phyloP scores from a whole-genome alignment of 768 basidiomycete genomes.

The Cantharellus cinnabarinus region DNA sequence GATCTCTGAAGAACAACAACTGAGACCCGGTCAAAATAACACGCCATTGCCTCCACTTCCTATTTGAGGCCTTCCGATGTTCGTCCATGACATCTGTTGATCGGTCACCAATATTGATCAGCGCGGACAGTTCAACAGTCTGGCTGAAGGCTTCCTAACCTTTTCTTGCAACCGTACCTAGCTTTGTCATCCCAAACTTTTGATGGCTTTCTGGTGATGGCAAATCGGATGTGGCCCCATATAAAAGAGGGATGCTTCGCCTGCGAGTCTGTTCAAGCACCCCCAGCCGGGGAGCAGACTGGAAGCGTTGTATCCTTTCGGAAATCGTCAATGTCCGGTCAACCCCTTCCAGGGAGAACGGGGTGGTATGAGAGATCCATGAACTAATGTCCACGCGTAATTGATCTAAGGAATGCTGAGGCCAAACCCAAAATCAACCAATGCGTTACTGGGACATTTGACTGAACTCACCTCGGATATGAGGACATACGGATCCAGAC shows the following conservation, averaged over 20 bases:
- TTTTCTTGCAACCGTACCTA: constrained; percentile 64
- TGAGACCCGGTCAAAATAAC: constrained; percentile 80
- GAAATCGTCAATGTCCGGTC: constrained; percentile 36
- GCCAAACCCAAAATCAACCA: constrained; percentile 20
- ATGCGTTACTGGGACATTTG: constrained; percentile 1
- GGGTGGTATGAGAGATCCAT: constrained; percentile 37
- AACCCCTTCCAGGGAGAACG: constrained; percentile 43
- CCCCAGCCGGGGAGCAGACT: constrained; percentile 36
- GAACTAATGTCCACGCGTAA: constrained; percentile 46
- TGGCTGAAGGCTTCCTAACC: constrained; percentile 1
- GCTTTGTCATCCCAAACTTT: constrained; percentile 50
- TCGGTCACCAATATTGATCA: too few relatives aligned
- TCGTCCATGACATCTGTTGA: constrained; percentile 36
- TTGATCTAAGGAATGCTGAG: constrained; percentile 42
- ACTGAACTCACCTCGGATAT: constrained; percentile 47
- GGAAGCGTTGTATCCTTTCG: constrained; percentile 44
- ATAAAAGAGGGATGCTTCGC: background rate
- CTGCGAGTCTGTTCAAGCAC: constrained; percentile 15
- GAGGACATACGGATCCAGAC: constrained; percentile 81
- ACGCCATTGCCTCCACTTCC: constrained; percentile 79
- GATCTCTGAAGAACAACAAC: constrained; percentile 72
- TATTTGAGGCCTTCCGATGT: constrained; percentile 46
- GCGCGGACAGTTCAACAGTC: too few relatives aligned
- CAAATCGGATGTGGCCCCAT: too few relatives aligned
- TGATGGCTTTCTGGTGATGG: background rate